Percentiles rank a stretch among this genome's conserved stretches.
phyloP scores from a whole-genome alignment of 257 asterid genomes.

The Scutellaria barbata region DNA sequence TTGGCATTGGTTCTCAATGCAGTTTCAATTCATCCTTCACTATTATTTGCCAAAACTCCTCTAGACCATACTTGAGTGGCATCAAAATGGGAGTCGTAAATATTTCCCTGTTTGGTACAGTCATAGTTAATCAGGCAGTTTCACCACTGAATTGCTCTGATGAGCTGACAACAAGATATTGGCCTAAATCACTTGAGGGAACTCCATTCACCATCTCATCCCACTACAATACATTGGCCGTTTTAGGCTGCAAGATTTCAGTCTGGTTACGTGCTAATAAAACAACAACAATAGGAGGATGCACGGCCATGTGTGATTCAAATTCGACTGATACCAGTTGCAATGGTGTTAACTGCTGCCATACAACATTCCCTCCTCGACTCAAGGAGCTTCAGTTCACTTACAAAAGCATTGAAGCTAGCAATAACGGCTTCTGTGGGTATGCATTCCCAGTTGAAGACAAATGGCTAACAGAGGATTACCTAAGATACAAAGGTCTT shows the following conservation, averaged over 20 bases:
- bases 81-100: conserved; percentile 29
- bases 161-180: not conserved
- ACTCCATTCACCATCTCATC: conserved; percentile 43
- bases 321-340: conserved; percentile 29
- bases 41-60: conserved; percentile 31
- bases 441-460: conserved; percentile 39
- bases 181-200: conserved; percentile 16
- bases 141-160: conserved; percentile 36
- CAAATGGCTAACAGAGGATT: conserved; percentile 34
- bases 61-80: conserved; percentile 34
- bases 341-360: conserved; percentile 45
- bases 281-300: conserved; percentile 30
- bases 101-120: conserved; percentile 15
- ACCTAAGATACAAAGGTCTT: conserved; percentile 22
- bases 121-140: conserved; percentile 35
- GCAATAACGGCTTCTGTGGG: conserved; percentile 36
- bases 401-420: conserved; percentile 19
- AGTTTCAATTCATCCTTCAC: conserved; percentile 40
- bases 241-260: conserved; percentile 41
- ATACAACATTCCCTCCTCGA: conserved; percentile 9
- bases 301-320: conserved; percentile 36
- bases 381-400: conserved; percentile 20
- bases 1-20: conserved; percentile 45
- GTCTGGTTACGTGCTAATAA: conserved; percentile 31
- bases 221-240: conserved; percentile 12